Base-by-base conservation (phyloP, 495 filamentous ascomycete species). In the Penicillium canescens region DNA sequence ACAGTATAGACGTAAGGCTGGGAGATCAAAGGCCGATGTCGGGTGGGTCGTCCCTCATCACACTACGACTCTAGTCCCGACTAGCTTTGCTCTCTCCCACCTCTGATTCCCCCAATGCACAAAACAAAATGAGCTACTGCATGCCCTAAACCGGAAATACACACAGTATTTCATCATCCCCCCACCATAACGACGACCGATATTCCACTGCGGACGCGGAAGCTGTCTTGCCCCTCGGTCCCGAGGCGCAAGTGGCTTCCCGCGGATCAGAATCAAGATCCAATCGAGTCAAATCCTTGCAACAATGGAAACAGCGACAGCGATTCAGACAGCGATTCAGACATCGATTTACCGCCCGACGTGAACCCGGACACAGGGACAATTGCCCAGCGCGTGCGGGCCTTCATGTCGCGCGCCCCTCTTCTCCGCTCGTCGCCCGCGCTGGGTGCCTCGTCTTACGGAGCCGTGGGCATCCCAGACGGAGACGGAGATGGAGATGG, bases 351-450 rank as follows among this genome's bases (percentile, higher is more conserved):
- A 24, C 39, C 21, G 21, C 38, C 40, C 50, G 44, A 48, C 45
- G 28, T 58, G 43, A 60, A 54, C 48, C 37, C 49, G 23, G 40
- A 41, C 46, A 26, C 43, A 21, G 52, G 26, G 36, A 67, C 63
- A 16, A 4, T 66, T 52, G 49, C 42, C 23, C 57, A 60, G 40
- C 65, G 46, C 20, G 26, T 57, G 37, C 42, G 54, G 50, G 49
- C 34, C 54, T 59, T 67, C 60, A 86, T 86, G 83, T 83, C 79
- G 54, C 76, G 75, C 60, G 68, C 72, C 41, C 79, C 73, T 38
- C 76, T 84, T 31, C 67, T 87, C 52, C 83, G 82, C 55, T 79
- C 81, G 50, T 80, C 83, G 54, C 79, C 82, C 44, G 81, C 80
- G 14, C 76, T 80, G 64, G 74, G 67, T 26, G 79, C 77, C 20